These are phyloP conservation scores for Podila epicladia DNA, from an alignment of 192 early-diverging fungal genomes.

Conservation along the genomic window DNA sequence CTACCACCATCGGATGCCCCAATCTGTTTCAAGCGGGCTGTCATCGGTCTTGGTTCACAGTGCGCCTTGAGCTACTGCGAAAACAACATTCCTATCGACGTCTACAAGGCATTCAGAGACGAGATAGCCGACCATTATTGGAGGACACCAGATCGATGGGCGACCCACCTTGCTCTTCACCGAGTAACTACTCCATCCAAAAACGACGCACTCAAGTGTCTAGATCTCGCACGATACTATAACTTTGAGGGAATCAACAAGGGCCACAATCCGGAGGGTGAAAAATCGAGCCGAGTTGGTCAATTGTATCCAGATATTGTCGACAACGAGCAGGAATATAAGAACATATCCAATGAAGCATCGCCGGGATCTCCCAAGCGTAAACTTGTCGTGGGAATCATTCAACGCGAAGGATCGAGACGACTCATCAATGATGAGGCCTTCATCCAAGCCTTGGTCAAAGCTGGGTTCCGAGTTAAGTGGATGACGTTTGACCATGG, in stretches of 20 bases:
- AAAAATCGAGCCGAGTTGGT: too few species aligned
- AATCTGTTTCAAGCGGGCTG: conserved; percentile 36
- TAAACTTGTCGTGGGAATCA: too few species aligned
- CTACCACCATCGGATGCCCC: conserved; percentile 18
- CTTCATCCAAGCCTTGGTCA: too few species aligned
- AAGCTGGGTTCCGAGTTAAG: too few species aligned
- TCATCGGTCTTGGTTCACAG: conserved; percentile 37
- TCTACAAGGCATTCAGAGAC: conserved; percentile 13
- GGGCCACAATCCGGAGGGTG: too few species aligned
- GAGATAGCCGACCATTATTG: conserved; percentile 17
- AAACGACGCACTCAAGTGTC: conserved; percentile 4
- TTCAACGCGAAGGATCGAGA: too few species aligned
- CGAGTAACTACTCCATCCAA: background rate
- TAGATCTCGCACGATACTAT: conserved; percentile 20
- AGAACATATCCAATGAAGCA: too few species aligned
- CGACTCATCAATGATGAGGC: too few species aligned
- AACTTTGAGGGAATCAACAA: conserved; percentile 9
- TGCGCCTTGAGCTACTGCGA: conserved; percentile 38
- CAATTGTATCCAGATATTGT: too few species aligned
- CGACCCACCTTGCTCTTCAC: background rate
- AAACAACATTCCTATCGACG: conserved; percentile 33
- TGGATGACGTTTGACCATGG: too few species aligned
- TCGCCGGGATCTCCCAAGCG: too few species aligned
- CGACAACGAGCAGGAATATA: too few species aligned
- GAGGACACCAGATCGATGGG: conserved; percentile 12